A percentile compares a stretch with the other conserved stretches of the same genome.
phyloP scores from a whole-genome alignment of 495 filamentous ascomycete genomes.

The Aspergillus leporis region DNA sequence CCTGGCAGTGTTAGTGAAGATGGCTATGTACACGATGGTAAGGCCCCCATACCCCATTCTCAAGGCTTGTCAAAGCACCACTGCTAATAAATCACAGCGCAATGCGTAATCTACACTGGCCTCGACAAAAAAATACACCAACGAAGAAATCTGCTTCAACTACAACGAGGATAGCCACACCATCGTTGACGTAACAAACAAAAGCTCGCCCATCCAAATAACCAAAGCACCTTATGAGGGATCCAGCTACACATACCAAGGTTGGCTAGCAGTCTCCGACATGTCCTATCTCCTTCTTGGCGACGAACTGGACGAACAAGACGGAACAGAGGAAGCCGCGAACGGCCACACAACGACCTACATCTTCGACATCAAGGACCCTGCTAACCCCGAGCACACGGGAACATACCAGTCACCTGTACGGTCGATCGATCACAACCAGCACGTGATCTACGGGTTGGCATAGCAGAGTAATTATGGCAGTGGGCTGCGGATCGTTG shows the following conservation, averaged over 20 bases:
- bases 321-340: conserved; percentile 17
- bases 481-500: conserved; percentile 23
- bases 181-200: conserved; percentile 25
- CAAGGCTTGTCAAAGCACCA: background rate
- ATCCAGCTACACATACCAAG: conserved; percentile 23
- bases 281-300: conserved; percentile 21
- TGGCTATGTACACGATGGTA: conserved; percentile 24
- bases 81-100: conserved; percentile 11
- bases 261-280: conserved; percentile 18
- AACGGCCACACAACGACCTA: conserved; percentile 27
- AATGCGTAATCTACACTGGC: conserved; percentile 23
- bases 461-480: conserved; percentile 23
- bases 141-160: conserved; percentile 25
- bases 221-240: conserved; percentile 23
- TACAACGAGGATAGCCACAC: conserved; percentile 25
- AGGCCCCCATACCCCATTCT: background rate
- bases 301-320: conserved; percentile 24
- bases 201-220: conserved; percentile 17
- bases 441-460: conserved; percentile 22
- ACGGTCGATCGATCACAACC: conserved; percentile 25
- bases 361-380: conserved; percentile 23
- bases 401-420: conserved; percentile 24
- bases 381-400: conserved; percentile 18
- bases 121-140: conserved; percentile 18
- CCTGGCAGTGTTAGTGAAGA: conserved; percentile 21